phyloP scores from a whole-genome alignment of 2,329 filamentous ascomycete genomes.

The Sarocladium strictum region DNA sequence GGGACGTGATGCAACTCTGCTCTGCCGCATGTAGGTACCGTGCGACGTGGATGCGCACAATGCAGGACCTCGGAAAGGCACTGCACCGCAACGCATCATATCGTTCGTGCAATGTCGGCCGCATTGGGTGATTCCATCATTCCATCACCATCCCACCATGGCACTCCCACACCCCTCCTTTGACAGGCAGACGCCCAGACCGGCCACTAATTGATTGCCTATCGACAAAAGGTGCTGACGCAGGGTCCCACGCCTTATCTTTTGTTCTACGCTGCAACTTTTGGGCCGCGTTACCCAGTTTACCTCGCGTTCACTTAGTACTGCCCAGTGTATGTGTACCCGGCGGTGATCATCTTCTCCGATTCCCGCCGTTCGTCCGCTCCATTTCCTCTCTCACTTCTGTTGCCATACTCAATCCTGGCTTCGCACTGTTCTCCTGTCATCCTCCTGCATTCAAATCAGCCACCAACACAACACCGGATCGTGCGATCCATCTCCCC shows the following conservation, averaged over 20 bases:
- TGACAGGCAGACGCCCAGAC: background rate
- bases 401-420: no score
- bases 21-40: background rate
- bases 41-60: background rate
- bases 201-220: background rate
- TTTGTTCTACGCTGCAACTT: background rate
- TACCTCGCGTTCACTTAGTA: background rate
- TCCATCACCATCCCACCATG: background rate
- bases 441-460: background rate
- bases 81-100: background rate
- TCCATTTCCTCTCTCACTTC: background rate
- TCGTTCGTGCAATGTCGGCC: background rate
- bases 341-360: background rate
- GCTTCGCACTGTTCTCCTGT: background rate
- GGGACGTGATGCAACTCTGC: background rate
- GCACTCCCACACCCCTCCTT: background rate
- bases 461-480: background rate
- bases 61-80: no score
- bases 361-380: background rate
- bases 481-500: no score
- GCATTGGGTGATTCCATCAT: background rate
- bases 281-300: background rate
- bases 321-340: background rate
- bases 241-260: constrained; percentile 8
- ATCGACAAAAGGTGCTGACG: background rate